These are phyloP conservation scores for Perilla frutescens DNA, from an alignment of 257 asterid genomes.

Conservation along the genomic window DNA sequence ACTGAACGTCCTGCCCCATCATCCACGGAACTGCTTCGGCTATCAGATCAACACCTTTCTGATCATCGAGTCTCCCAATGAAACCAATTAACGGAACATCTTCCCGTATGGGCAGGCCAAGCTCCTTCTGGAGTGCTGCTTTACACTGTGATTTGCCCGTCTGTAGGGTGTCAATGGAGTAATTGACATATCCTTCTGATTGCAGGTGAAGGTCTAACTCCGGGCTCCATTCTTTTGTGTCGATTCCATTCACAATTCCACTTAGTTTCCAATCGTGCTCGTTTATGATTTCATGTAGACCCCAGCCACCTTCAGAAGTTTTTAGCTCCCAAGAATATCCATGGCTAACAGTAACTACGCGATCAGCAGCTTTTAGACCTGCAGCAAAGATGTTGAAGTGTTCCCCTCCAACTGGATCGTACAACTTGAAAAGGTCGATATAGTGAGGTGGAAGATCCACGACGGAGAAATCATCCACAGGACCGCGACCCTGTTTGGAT, in stretches of 20 bases:
- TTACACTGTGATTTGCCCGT: constrained; percentile 82
- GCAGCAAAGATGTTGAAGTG: constrained; percentile 97
- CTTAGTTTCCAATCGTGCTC: constrained; percentile 80
- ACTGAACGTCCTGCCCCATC: constrained; percentile 81
- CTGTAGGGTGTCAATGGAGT: constrained; percentile 76
- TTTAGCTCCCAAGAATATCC: constrained; percentile 92
- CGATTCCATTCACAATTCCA: constrained; percentile 96
- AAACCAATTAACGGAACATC: constrained; percentile 83
- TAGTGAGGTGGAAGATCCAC: constrained; percentile 84
- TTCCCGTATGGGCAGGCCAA: constrained; percentile 66
- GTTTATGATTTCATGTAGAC: constrained; percentile 76
- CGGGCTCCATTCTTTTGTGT: constrained; percentile 89
- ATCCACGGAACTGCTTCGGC: constrained; percentile 96
- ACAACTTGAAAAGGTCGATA: constrained; percentile 66
- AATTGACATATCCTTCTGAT: constrained; percentile 79
- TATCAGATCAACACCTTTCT: constrained; percentile 90
- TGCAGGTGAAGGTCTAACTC: constrained; percentile 68
- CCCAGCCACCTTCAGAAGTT: constrained; percentile 97
- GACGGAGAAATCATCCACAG: constrained; percentile 63
- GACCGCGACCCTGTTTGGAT: constrained; percentile 89
- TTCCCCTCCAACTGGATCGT: constrained; percentile 93
- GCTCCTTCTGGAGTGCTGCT: constrained; percentile 87
- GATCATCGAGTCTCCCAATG: constrained; percentile 91
- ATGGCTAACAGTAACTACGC: constrained; percentile 84
- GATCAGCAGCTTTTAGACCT: constrained; percentile 87